Base-by-base conservation (phyloP, 495 filamentous ascomycete genomes). In the Penicillium simplicissimum region DNA sequence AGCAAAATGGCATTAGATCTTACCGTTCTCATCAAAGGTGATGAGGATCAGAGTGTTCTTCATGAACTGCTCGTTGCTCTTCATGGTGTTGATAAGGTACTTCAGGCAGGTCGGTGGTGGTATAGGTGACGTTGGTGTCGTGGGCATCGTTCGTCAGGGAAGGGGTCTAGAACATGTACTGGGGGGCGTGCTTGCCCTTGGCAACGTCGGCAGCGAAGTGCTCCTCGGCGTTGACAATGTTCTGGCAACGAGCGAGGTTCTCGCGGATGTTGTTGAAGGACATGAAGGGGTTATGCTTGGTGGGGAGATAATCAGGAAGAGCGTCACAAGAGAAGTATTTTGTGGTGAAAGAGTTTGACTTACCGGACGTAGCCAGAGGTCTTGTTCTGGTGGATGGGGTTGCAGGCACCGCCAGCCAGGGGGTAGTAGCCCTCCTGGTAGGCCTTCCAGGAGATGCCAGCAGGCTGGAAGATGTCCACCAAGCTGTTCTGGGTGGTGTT, bases 11-110 rank as follows among this genome's bases (percentile, higher is more conserved):
- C 10, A 23, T 0, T 2, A n/a, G 2, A 21, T 34, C 60, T 42
- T 58, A 62, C 60, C 63, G 53, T 75, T 76, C 57, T 78, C 75
- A 47, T 78, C 75, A 42, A 78, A 78, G 21, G 74, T 78, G n/a
- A 78, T 38, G 5, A 78, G 63, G 49, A 78, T 66, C 0, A 77
- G 64, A 15, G 76, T 78, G 62, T 72, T 71, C 15, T 77, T 67
- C 74, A 77, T 77, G 52, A 78, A 78, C 13, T 69, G 63, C 47
- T 63, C 62, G 56, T 78, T 70, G 58, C 56, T 60, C 19, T 73
- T 61, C 17, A 78, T 70, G 1, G 74, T 75, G 37, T 74, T 67
- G 37, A 78, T 62, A 48, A 76, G 68, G 17, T 49, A 57, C 23
- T 58, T 59, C 8, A 48, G 40, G 19, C 8, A 48, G 40, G 19